Conservation (phyloP, 176 grass and related monocot genomes). For the Leersia perrieri region DNA sequence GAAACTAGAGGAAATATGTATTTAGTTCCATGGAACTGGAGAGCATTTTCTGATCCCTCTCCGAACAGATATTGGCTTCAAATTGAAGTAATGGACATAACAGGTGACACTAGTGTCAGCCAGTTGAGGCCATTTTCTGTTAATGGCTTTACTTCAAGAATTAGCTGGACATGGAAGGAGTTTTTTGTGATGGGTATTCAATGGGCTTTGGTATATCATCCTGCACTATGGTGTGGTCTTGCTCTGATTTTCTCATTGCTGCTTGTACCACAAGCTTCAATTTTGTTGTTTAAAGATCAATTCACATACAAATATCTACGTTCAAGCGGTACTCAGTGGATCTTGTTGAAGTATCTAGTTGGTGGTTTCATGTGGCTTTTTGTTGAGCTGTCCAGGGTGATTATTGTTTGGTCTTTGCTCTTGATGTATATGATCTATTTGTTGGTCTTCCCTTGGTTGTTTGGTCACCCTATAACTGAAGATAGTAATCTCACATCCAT, state of each 20-base stretch:
- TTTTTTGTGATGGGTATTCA: conserved; percentile 89
- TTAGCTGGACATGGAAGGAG: conserved; percentile 87
- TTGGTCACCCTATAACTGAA: conserved; percentile 72
- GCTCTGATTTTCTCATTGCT: conserved; percentile 62
- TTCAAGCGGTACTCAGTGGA: conserved; percentile 36
- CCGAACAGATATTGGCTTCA: conserved; percentile 82
- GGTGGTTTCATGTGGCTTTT: conserved; percentile 54
- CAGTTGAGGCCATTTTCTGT: conserved; percentile 85
- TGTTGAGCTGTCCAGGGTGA: conserved; percentile 59
- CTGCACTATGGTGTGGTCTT: conserved; percentile 52
- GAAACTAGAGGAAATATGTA: conserved; percentile 74
- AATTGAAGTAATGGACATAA: conserved; percentile 74
- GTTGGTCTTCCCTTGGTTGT: conserved; percentile 79
- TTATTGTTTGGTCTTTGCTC: conserved; percentile 62
- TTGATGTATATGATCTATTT: conserved; percentile 74
- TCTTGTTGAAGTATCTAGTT: conserved; percentile 41
- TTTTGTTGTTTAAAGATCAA: conserved; percentile 54
- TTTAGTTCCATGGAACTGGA: conserved; percentile 89
- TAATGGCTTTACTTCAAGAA: conserved; percentile 60
- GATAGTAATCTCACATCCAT: conserved; percentile 53
- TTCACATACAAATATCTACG: conserved; percentile 39
- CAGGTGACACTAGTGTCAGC: conserved; percentile 59
- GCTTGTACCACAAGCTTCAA: conserved; percentile 51
- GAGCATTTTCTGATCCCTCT: conserved; percentile 78
- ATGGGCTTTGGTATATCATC: conserved; percentile 74